Evolutionary conservation across 805 yeast genomes (phyloP), one percentile per base, ranked within the genome.

Genomic region (Ogataea trehaloabstinens): DNA sequence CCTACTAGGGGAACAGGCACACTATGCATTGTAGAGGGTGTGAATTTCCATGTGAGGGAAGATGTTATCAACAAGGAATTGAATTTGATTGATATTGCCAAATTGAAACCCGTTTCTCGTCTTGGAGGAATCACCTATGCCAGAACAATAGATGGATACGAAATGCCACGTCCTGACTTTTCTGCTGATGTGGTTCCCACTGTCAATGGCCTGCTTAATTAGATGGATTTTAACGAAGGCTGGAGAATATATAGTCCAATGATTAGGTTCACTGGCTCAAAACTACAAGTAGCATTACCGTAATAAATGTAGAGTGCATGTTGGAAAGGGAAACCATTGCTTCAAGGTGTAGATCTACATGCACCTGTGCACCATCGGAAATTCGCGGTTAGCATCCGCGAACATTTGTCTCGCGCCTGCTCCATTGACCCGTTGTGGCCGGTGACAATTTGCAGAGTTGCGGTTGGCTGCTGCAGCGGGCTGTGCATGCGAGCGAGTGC

Each of bases 31-130:
- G 66, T 77, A 8, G 84, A 80, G 57, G 85, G 80, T 17, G 64
- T 79, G 22, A 61, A 71, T 27, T 74, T 77, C 57, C 85, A 78
- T 52, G 71, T 66, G 4, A 64, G 83, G 33, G 79, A 79, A 47
- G 84, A 79, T 49, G 58, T 74, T 4, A 42, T 73, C 25, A 70
- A 75, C 49, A 60, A 63, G 3, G 70, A 67, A 1, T 39, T 49
- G 21, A 66, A 63, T 36, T 30, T 31, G 4, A 38, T 80, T 13
- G 82, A 76, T 51, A 51, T 69, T 7, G 60, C 49, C 3, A 76
- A 74, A 51, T 61, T 75, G 42, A 70, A 65, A 51, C 82, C 85
- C 0, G 70, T 80, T 2, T 59, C 74, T 2, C 68, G 86, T 41
- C 60, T 79, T 19, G 85, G 77, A 7, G 78, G 77, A 3, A 66